Evolutionary conservation across 495 filamentous ascomycete genomes (phyloP), one percentile per base, ranked within the genome.

Genomic region (Penicillium atrosanguineum): DNA sequence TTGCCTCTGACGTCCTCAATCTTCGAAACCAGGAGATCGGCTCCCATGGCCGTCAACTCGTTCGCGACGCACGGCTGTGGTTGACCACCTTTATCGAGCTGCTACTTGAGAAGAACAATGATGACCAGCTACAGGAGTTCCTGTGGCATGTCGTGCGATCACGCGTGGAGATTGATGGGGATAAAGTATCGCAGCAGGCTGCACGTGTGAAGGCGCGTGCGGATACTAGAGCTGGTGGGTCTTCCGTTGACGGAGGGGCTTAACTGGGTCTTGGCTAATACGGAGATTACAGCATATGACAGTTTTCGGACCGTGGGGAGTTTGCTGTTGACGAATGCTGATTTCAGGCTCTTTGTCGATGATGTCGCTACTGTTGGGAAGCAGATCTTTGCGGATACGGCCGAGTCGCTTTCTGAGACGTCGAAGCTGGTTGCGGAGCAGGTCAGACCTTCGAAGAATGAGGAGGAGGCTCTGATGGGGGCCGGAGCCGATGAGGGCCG

Each of bases 61-160:
- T 87, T 34, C 87, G 88, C 53, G 86, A 88, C 62, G 75, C 77
- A 38, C 86, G 87, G 62, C 79, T 86, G 57, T 89, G 81, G 78
- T 73, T 96, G 3, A 78, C 80, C 46, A 71, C 87, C 44, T 83
- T 95, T 59, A 91, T 95, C 57, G 83, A 89, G 29, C 70, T 95
- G 14, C 63, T 96, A 21, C 76, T 80, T 50, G 76, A 89, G 53
- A 97, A 96, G 79, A 96, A 96, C 66, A 69, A 74, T 52, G 60
- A 81, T n/a, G 91, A 96, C 70, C 84, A 94, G 61, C 79, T 96
- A 38, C 93, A 97, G 69, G 89, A 96, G 54, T 88, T 96, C 54
- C 74, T 96, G 43, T 97, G 92, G 91, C 91, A 83, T 60, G 69
- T 95, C 47, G 70, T 86, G 48, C 87, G 87, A 61, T 85, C 89